phyloP scores from a whole-genome alignment of 805 yeast species.

The Metschnikowia colocasiae region DNA sequence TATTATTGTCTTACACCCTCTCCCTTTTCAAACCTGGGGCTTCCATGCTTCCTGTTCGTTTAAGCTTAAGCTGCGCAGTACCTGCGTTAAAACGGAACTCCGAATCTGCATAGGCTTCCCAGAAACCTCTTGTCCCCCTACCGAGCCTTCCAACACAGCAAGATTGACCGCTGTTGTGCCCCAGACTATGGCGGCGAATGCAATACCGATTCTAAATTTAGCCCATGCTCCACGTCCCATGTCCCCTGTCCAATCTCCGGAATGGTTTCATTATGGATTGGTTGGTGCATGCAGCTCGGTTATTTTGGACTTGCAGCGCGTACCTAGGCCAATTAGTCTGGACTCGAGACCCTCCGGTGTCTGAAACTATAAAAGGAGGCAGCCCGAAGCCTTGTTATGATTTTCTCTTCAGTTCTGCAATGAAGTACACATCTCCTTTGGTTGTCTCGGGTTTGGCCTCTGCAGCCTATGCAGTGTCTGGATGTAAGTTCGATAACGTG shows the following conservation, averaged over 20 bases:
- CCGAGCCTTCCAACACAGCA: too few species aligned
- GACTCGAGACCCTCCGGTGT: not conserved
- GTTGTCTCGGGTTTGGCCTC: constrained; percentile 2
- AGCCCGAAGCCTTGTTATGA: not conserved
- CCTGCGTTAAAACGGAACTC: not conserved
- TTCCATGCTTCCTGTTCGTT: not conserved
- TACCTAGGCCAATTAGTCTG: not conserved
- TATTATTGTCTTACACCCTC: not conserved
- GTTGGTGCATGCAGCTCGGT: not conserved
- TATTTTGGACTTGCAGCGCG: not conserved
- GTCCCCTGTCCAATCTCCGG: not conserved
- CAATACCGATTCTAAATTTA: too few species aligned
- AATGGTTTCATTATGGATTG: not conserved
- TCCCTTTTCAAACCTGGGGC: not conserved
- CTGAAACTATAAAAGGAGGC: not conserved
- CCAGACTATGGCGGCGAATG: too few species aligned
- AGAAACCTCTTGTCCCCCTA: not conserved
- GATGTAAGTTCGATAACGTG: not conserved
- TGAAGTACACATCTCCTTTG: not conserved
- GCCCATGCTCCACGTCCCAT: too few species aligned
- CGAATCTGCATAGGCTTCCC: not conserved
- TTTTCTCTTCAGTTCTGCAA: not conserved
- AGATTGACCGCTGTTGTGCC: too few species aligned
- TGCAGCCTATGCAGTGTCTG: constrained; percentile 4
- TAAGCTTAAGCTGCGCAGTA: not conserved